phyloP scores from a whole-genome alignment of 345 rosid genomes.

The Erucastrum elatum region DNA sequence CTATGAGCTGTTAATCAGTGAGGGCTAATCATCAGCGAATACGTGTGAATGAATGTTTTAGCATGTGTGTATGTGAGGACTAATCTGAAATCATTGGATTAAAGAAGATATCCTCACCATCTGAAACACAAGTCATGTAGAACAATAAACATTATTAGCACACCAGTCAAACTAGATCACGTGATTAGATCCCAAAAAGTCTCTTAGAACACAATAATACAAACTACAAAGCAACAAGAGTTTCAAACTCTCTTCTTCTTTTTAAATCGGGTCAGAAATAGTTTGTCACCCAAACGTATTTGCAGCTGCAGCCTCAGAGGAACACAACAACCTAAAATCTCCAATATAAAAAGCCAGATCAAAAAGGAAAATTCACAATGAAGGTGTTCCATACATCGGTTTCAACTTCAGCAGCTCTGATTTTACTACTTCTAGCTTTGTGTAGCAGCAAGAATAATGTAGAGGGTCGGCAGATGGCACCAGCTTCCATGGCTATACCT shows the following conservation, averaged over 20 bases:
- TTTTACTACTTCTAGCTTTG: background rate
- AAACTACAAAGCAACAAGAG: slow-evolving; percentile 3
- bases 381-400: slow-evolving; percentile 39
- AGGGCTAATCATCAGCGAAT: background rate
- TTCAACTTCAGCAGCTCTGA: slow-evolving; percentile 23
- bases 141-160: slow-evolving; percentile 22
- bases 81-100: slow-evolving; percentile 12
- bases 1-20: slow-evolving; percentile 30
- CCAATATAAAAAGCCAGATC: slow-evolving; percentile 12
- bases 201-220: slow-evolving; percentile 11
- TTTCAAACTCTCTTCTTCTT: slow-evolving; percentile 8
- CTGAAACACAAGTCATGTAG: slow-evolving; percentile 14
- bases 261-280: background rate
- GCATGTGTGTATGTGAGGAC: slow-evolving; percentile 7
- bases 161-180: slow-evolving; percentile 39
- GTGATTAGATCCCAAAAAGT: slow-evolving; percentile 39
- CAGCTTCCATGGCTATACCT: background rate
- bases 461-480: background rate
- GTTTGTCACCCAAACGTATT: background rate
- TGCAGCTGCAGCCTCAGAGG: background rate
- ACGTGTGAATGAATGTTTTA: slow-evolving; percentile 1
- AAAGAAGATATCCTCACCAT: slow-evolving; percentile 1
- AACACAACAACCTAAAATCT: slow-evolving; percentile 20
- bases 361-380: slow-evolving; percentile 43
- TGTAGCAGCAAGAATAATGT: background rate